Conservation (phyloP, 2,329 filamentous ascomycete species). For the Cercospora sp. region DNA sequence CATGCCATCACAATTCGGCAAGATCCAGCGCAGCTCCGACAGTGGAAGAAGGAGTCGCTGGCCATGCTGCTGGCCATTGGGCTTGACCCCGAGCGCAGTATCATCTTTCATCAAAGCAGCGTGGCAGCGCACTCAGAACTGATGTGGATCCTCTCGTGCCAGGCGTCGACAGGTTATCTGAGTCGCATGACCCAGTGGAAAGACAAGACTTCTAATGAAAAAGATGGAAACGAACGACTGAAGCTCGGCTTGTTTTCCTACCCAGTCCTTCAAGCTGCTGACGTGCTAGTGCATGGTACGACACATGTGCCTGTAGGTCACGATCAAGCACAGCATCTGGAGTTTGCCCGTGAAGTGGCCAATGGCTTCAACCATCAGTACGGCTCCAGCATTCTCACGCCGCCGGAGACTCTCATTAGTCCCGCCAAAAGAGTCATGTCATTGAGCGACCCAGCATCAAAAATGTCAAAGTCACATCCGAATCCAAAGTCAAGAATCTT, state of each 20-base stretch:
- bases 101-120: conserved; percentile 72
- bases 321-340: conserved; percentile 90
- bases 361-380: conserved; percentile 82
- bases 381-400: conserved; percentile 58
- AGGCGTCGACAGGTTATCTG: conserved; percentile 89
- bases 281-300: conserved; percentile 84
- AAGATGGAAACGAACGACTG: conserved; percentile 53
- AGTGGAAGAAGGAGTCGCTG: conserved; percentile 71
- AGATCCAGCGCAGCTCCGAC: conserved; percentile 60
- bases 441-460: conserved; percentile 70
- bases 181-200: conserved; percentile 99
- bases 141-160: conserved; percentile 96
- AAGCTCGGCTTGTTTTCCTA: conserved; percentile 94
- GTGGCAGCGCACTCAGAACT: conserved; percentile 78
- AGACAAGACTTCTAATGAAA: conserved; percentile 53
- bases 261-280: conserved; percentile 90
- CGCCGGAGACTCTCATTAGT: conserved; percentile 74
- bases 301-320: conserved; percentile 97
- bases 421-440: conserved; percentile 88
- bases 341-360: conserved; percentile 84
- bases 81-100: conserved; percentile 72
- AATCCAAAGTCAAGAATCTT: conserved; percentile 75
- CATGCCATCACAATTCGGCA: conserved; percentile 87
- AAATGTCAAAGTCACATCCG: conserved; percentile 91
- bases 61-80: conserved; percentile 83